Conservation (phyloP, 2,329 filamentous ascomycete genomes). For the Fusarium luffae region DNA sequence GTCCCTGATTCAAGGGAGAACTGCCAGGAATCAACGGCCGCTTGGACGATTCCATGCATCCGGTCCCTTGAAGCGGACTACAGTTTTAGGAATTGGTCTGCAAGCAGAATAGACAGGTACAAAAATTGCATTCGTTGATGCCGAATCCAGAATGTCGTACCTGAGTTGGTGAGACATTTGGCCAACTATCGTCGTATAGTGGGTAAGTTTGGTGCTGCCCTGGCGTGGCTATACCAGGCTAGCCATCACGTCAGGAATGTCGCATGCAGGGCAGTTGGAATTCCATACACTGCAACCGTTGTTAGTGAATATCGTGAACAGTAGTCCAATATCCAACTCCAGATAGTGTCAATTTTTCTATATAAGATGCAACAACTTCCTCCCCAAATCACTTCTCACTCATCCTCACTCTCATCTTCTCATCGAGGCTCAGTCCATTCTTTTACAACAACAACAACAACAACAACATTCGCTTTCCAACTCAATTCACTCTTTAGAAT, state of each 20-base stretch:
- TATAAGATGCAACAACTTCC: constrained; percentile 23
- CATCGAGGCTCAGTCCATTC: constrained; percentile 38
- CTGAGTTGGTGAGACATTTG: constrained; percentile 25
- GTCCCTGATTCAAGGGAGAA: not conserved
- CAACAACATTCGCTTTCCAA: constrained; percentile 2
- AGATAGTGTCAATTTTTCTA: not conserved
- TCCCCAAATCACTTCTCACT: constrained; percentile 13
- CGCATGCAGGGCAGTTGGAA: constrained; percentile 11
- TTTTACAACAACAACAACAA: constrained; percentile 7
- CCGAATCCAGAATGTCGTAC: constrained; percentile 7
- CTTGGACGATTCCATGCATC: not conserved
- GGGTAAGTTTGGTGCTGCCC: constrained; percentile 9
- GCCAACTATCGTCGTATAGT: not conserved
- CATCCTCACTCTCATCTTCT: constrained; percentile 34
- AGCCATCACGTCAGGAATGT: constrained; percentile 20
- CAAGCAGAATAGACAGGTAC: not conserved
- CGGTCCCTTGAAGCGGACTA: not conserved
- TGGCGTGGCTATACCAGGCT: constrained; percentile 30
- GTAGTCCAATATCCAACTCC: not conserved
- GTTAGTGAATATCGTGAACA: not conserved
- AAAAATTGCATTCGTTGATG: not conserved
- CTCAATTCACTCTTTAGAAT: constrained; percentile 9
- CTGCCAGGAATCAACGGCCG: not conserved
- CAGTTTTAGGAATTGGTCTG: not conserved
- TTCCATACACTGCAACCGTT: not conserved